These are phyloP conservation scores for Debaryomyces robertsiae DNA, from an alignment of 1,139 yeast species.

Conservation along the genomic window DNA sequence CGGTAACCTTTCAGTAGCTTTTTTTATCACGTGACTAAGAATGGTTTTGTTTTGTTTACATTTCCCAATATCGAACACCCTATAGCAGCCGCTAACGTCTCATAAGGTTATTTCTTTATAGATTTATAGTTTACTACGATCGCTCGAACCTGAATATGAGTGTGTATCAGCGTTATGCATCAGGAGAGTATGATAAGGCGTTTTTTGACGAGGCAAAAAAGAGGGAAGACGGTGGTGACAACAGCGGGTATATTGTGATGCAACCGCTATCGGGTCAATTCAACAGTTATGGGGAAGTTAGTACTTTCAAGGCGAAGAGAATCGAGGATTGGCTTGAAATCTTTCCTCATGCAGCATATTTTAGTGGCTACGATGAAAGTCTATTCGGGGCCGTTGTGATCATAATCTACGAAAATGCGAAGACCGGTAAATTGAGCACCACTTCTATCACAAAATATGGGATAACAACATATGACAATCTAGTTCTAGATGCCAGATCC, in stretches of 20 bases:
- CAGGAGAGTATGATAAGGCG: conserved; percentile 39
- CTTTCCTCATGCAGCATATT: conserved; percentile 56
- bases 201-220: conserved; percentile 20
- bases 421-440: conserved; percentile 54
- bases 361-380: conserved; percentile 51
- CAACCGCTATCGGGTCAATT: conserved; percentile 25
- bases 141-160: conserved; percentile 19
- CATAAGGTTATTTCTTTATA: conserved; percentile 7
- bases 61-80: conserved; percentile 1
- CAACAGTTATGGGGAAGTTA: conserved; percentile 14
- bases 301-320: conserved; percentile 10
- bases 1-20: conserved; percentile 33
- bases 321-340: conserved; percentile 40
- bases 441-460: conserved; percentile 73
- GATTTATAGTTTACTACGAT: conserved; percentile 2
- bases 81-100: too few species aligned
- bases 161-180: conserved; percentile 41
- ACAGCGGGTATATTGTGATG: conserved; percentile 9
- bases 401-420: conserved; percentile 54
- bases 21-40: conserved; percentile 10
- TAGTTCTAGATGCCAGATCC: conserved; percentile 63
- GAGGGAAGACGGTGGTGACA: conserved; percentile 1
- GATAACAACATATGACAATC: conserved; percentile 57
- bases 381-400: conserved; percentile 56
- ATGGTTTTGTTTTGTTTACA: conserved; percentile 12